These are phyloP conservation scores for Cutaneotrichosporon arboriforme DNA, from an alignment of 1,284 basidiomycete genomes.

Conservation along the genomic window DNA sequence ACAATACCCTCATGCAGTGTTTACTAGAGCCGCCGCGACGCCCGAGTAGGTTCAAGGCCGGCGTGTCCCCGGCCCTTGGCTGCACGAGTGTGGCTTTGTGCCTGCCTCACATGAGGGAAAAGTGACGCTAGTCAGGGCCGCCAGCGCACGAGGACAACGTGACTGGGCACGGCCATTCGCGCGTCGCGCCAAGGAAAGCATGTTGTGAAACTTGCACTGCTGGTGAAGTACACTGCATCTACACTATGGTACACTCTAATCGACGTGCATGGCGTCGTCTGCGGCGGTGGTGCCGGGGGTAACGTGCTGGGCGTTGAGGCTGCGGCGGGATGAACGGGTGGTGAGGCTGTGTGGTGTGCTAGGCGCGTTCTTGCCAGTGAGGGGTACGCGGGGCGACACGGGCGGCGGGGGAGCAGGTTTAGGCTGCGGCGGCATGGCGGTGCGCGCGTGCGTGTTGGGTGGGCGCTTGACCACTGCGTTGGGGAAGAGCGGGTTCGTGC, in stretches of 20 bases:
- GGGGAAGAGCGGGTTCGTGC: constrained; percentile 43
- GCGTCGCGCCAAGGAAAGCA: too few species aligned
- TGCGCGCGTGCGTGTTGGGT: constrained; percentile 36
- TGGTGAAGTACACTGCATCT: not conserved
- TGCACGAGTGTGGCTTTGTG: not conserved
- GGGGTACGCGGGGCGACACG: not conserved
- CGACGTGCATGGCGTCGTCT: constrained; percentile 8
- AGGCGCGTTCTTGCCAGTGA: constrained; percentile 22
- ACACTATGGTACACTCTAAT: constrained; percentile 8
- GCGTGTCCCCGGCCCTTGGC: too few species aligned
- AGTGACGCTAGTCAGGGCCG: too few species aligned
- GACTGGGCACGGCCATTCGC: too few species aligned
- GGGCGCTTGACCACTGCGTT: constrained; percentile 40
- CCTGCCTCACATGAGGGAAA: too few species aligned
- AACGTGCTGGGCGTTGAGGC: constrained; percentile 9
- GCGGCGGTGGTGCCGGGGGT: constrained; percentile 4
- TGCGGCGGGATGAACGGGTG: constrained; percentile 29
- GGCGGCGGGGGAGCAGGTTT: not conserved
- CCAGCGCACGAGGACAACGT: too few species aligned
- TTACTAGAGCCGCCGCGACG: not conserved
- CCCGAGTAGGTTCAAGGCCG: too few species aligned
- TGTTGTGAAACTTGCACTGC: too few species aligned
- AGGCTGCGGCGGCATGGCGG: constrained; percentile 3
- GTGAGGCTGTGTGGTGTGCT: constrained; percentile 29
- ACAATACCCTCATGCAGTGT: constrained; percentile 2